Percentiles rank a stretch among this genome's conserved stretches.
Conservation (phyloP, 164 flowering plant species). For the Echeveria elegans region DNA sequence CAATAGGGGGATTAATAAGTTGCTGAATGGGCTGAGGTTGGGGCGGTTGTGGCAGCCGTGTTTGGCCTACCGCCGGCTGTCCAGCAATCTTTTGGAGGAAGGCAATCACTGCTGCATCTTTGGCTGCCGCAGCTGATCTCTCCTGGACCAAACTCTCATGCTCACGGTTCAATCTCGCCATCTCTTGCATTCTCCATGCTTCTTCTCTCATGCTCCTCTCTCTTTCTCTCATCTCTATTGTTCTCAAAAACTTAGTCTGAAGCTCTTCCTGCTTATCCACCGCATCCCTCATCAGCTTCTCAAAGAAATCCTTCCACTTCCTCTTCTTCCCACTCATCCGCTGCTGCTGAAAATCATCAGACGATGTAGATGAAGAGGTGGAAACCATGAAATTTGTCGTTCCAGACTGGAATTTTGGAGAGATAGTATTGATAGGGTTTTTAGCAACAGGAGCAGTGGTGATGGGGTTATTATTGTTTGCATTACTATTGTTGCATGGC, state of each 20-base stretch:
- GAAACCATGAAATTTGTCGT: slow-evolving; percentile 22
- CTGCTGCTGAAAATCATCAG: slow-evolving; percentile 21
- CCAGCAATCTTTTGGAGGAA: no score
- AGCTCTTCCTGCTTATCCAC: slow-evolving; percentile 55
- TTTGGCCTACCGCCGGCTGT: no score
- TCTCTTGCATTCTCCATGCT: no score
- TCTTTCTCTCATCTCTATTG: no score
- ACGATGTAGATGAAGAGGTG: slow-evolving; percentile 35
- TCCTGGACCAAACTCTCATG: slow-evolving; percentile 55
- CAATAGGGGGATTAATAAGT: neutral
- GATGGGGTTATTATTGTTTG: neutral
- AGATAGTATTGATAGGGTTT: slow-evolving; percentile 11
- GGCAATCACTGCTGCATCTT: no score
- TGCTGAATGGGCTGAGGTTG: slow-evolving; percentile 6
- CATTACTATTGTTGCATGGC: neutral
- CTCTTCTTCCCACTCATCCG: slow-evolving; percentile 37
- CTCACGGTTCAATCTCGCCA: no score
- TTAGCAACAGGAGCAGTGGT: slow-evolving; percentile 1
- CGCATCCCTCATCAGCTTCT: slow-evolving; percentile 49
- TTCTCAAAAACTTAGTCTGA: no score
- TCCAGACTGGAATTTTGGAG: slow-evolving; percentile 7
- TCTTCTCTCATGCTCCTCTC: no score
- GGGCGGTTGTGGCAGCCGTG: neutral
- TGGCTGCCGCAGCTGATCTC: no score
- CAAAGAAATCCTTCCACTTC: slow-evolving; percentile 58